Conservation (phyloP, 202 grass and related monocot species). For the Dendrocalamus latiflorus region DNA sequence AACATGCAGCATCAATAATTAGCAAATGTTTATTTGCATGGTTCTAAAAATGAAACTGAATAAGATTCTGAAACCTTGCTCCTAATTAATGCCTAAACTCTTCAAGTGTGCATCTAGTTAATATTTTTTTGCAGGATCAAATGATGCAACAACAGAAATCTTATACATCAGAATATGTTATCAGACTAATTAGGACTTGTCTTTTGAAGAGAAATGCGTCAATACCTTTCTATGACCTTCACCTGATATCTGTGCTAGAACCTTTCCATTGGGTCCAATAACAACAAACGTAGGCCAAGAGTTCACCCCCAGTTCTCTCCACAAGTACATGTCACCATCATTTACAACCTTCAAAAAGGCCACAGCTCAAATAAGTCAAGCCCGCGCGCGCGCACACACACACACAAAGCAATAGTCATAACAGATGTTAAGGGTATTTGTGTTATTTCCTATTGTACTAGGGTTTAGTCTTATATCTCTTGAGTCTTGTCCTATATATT, state of each 20-base stretch:
- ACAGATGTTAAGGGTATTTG: neutral
- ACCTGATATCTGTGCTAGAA: conserved; percentile 84
- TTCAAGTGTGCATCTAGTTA: too few species aligned
- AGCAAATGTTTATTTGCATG: neutral
- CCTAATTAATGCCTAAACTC: too few species aligned
- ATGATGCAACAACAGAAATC: neutral
- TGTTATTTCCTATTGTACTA: too few species aligned
- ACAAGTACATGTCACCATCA: conserved; percentile 89
- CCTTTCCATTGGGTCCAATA: conserved; percentile 78
- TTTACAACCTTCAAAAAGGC: conserved; percentile 73
- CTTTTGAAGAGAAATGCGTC: conserved; percentile 7
- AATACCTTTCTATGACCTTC: conserved; percentile 91
- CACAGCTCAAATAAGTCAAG: conserved; percentile 19
- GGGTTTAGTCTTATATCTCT: too few species aligned
- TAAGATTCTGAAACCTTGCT: neutral
- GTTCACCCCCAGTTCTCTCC: conserved; percentile 90
- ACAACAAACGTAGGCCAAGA: conserved; percentile 97
- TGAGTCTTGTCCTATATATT: too few species aligned
- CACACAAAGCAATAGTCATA: neutral
- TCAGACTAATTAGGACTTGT: neutral
- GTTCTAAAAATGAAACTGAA: neutral
- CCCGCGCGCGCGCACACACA: neutral
- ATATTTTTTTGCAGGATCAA: neutral
- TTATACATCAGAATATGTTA: neutral
- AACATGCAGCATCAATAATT: neutral